Conservation (phyloP, 2,329 filamentous ascomycete species). For the Aspergillus costaricaensis region DNA sequence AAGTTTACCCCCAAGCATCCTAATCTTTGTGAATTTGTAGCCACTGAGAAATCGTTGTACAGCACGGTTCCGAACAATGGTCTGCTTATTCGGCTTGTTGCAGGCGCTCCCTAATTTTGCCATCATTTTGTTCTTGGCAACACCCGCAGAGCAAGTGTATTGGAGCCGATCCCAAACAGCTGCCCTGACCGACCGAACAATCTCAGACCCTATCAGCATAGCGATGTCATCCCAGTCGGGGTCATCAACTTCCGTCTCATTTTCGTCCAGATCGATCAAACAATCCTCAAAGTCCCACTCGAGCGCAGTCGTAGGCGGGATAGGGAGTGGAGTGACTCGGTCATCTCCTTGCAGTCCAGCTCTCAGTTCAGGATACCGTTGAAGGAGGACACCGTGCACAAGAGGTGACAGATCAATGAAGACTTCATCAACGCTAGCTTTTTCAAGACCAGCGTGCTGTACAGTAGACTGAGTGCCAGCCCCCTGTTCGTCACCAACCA, state of each 20-base stretch:
- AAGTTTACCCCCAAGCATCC: conserved; percentile 92
- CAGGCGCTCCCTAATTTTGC: conserved; percentile 89
- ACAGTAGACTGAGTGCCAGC: conserved; percentile 20
- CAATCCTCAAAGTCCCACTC: conserved; percentile 78
- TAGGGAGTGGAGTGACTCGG: conserved; percentile 65
- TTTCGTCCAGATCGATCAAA: conserved; percentile 74
- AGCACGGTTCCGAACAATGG: conserved; percentile 85
- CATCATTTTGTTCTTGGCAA: conserved; percentile 91
- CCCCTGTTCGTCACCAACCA: conserved; percentile 21
- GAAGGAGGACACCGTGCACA: conserved; percentile 72
- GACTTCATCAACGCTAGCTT: conserved; percentile 93
- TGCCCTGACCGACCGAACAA: conserved; percentile 73
- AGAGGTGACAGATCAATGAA: conserved; percentile 90
- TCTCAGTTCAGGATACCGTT: conserved; percentile 72
- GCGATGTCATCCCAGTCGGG: conserved; percentile 97
- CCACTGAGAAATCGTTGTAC: conserved; percentile 74
- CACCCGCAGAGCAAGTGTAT: conserved; percentile 89
- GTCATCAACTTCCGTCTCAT: conserved; percentile 72
- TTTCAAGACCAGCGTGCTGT: conserved; percentile 68
- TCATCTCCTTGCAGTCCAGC: conserved; percentile 56
- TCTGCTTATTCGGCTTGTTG: conserved; percentile 94
- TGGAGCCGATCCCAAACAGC: conserved; percentile 69
- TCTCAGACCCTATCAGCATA: conserved; percentile 83
- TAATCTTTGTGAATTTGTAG: conserved; percentile 93
- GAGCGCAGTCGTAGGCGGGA: conserved; percentile 70